Conservation (phyloP, 1,139 yeast species). For the Sugiyamaella xylanicola region DNA sequence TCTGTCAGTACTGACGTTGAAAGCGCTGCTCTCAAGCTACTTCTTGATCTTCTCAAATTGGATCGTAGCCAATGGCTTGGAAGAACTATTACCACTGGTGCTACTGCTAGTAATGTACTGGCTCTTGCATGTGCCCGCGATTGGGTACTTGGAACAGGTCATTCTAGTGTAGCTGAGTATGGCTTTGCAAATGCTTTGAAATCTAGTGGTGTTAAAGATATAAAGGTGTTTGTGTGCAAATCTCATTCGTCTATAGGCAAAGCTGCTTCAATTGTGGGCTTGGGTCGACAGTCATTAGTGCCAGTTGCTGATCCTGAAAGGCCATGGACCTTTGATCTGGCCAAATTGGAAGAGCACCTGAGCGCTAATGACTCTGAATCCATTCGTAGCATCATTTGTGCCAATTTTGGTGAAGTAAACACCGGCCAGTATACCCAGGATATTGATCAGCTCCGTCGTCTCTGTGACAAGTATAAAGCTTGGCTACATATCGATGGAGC, state of each 20-base stretch:
- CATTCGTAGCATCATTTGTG: slow-evolving; percentile 30
- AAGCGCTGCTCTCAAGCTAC: slow-evolving; percentile 29
- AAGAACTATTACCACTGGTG: slow-evolving; percentile 36
- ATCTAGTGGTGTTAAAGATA: slow-evolving; percentile 25
- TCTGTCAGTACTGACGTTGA: slow-evolving; percentile 33
- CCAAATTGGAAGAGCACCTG: slow-evolving; percentile 26
- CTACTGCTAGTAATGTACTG: slow-evolving; percentile 36
- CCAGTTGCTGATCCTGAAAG: slow-evolving; percentile 19
- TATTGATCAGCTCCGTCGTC: slow-evolving; percentile 26
- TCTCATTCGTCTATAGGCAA: slow-evolving; percentile 35
- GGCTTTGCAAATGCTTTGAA: slow-evolving; percentile 28
- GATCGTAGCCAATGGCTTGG: slow-evolving; percentile 29
- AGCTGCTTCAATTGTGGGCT: slow-evolving; percentile 35
- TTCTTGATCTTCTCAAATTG: slow-evolving; percentile 31
- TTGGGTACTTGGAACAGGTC: slow-evolving; percentile 22
- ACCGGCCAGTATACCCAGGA: slow-evolving; percentile 34
- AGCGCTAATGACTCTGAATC: slow-evolving; percentile 4
- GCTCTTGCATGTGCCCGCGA: slow-evolving; percentile 36
- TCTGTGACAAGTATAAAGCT: slow-evolving; percentile 36
- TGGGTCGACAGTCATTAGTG: slow-evolving; percentile 32
- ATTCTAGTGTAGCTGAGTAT: slow-evolving; percentile 21
- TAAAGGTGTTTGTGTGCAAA: slow-evolving; percentile 32
- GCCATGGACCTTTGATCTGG: slow-evolving; percentile 35
- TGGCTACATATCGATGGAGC: slow-evolving; percentile 40
- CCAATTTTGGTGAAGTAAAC: slow-evolving; percentile 37